Evolutionary conservation across 371 early-diverging fungal species (phyloP), one percentile per base, ranked within the genome.

Genomic region (Haplosporangium sp.): DNA sequence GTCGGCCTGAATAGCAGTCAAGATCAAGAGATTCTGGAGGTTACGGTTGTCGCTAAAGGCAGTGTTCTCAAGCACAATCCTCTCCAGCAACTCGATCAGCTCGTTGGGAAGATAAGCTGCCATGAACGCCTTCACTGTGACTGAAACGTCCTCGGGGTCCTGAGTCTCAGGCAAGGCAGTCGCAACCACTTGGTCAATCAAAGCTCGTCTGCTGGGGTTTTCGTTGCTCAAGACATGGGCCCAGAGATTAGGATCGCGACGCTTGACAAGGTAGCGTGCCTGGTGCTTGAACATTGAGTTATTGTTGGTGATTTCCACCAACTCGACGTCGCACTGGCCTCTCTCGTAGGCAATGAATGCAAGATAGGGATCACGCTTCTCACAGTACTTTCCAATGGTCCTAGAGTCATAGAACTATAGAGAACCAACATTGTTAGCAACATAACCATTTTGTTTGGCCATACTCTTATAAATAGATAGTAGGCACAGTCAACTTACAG

Each of bases 211-310:
- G 84, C 92, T 90, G 47, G 91, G 88, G 70, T 96, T 96, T 64
- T 88, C 87, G 46, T 90, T 86, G 58, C 86, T 87, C 61, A 99
- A 83, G 1, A 94, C 98, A 82, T 85, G 86, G 52, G 85, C 85
- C 98, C 98, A 99, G 51, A 99, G 84, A 20, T 86, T 87, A 18
- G 85, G 82, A 77, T 96, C 96, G 54, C 96, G 93, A 29, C 98
- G 90, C 67, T 91, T 91, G 55, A 98, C 95, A 42, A 99, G 86
- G 69, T 99, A 98, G 55, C 97, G 94, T 1, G 98, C 94, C 87
- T 97, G 98, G 73, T 98, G 98, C 88, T 99, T 99, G 86, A 96
- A 98, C 99, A 99, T 99, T 54, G 93, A 88, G 85, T 97, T 97
- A 67, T 96, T 96, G 85, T 94, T 96, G 18, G 99, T 98, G 68